Conservation (phyloP, 805 yeast genomes). For the Monosporozyma servazzii region DNA sequence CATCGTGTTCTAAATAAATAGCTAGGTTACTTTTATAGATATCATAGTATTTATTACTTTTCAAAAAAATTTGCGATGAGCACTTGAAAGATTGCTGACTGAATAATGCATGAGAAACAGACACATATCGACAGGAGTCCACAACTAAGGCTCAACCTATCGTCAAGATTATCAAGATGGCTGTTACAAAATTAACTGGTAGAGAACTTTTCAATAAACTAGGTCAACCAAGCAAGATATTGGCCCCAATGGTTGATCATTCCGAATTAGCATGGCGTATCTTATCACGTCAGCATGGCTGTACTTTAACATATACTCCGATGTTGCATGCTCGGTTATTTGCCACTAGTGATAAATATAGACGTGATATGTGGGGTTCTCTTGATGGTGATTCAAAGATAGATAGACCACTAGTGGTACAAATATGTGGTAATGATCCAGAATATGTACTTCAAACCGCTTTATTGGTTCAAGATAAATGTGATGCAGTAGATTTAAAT, state of each 20-base stretch:
- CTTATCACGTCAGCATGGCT: slow-evolving; percentile 79
- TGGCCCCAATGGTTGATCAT: slow-evolving; percentile 99
- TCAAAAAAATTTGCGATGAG: not conserved
- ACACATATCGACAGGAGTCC: not conserved
- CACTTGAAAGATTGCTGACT: not conserved
- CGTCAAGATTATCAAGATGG: not conserved
- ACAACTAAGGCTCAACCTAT: not conserved
- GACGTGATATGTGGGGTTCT: slow-evolving; percentile 62
- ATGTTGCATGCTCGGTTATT: slow-evolving; percentile 92
- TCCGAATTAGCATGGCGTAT: slow-evolving; percentile 93
- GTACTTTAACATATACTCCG: slow-evolving; percentile 90
- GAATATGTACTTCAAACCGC: slow-evolving; percentile 79
- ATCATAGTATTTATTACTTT: not conserved
- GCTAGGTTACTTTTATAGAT: not conserved
- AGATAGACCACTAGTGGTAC: slow-evolving; percentile 87
- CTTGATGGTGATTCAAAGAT: slow-evolving; percentile 59
- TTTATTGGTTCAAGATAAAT: slow-evolving; percentile 60
- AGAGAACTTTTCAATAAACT: slow-evolving; percentile 59
- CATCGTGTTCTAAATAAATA: not conserved
- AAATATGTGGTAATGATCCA: slow-evolving; percentile 95
- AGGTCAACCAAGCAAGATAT: slow-evolving; percentile 72
- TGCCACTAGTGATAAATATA: slow-evolving; percentile 73
- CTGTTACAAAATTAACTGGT: slow-evolving; percentile 35
- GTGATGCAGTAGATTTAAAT: slow-evolving; percentile 94
- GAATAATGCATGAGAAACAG: not conserved